Evolutionary conservation across 108 stramenopile species (phyloP).

Genomic region (Fragilaria radians): DNA sequence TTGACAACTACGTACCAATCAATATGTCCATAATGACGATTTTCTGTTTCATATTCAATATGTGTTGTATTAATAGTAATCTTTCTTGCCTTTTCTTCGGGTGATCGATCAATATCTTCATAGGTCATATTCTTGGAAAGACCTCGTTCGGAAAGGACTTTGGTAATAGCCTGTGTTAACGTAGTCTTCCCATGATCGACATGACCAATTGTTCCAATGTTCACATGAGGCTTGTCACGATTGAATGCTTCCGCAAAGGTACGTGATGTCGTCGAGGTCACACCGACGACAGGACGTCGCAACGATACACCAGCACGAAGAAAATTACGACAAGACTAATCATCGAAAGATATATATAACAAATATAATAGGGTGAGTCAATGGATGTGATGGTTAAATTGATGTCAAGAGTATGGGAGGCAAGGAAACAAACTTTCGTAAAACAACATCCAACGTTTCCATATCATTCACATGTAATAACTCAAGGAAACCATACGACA

Average conservation of each 20-base stretch:
- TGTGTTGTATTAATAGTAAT: slow-evolving; percentile 94
- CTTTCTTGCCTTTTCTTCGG: slow-evolving; percentile 96
- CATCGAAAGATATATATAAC: too few species aligned
- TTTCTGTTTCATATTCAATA: slow-evolving; percentile 96
- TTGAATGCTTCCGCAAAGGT: slow-evolving; percentile 61
- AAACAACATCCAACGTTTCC: too few species aligned
- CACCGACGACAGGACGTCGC: too few species aligned
- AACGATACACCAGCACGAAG: too few species aligned
- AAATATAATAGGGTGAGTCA: too few species aligned
- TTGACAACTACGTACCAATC: slow-evolving; percentile 73
- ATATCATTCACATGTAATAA: too few species aligned
- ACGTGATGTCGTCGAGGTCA: slow-evolving; percentile 10
- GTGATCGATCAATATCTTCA: slow-evolving; percentile 97
- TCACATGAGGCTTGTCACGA: slow-evolving; percentile 94
- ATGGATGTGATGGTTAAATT: too few species aligned
- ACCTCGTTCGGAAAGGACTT: slow-evolving; percentile 90
- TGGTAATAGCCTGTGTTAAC: slow-evolving; percentile 98
- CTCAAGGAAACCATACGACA: too few species aligned
- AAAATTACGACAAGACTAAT: too few species aligned
- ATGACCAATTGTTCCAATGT: slow-evolving; percentile 99
- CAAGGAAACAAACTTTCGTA: too few species aligned
- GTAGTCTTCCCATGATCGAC: slow-evolving; percentile 99
- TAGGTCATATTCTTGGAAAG: slow-evolving; percentile 79
- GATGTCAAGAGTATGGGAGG: too few species aligned
- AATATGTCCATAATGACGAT: slow-evolving; percentile 98